Percentiles rank a stretch among this genome's conserved stretches.
Evolutionary conservation across 2,329 filamentous ascomycete genomes (phyloP).

Genomic region (Onygena corvina): DNA sequence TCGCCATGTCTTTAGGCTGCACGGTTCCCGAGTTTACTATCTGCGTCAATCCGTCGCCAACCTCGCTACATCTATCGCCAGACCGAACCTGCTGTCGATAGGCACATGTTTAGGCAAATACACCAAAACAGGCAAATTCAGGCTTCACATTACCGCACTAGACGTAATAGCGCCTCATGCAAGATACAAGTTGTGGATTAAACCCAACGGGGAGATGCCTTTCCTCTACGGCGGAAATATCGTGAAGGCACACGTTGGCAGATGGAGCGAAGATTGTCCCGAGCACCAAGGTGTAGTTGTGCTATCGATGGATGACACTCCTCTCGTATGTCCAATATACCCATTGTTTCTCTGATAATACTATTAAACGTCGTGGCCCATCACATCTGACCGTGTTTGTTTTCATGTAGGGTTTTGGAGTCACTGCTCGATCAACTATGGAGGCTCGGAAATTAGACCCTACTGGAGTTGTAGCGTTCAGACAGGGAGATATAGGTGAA

Average conservation of each 20-base stretch:
- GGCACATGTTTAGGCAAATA: constrained; percentile 83
- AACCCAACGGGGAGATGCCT: constrained; percentile 92
- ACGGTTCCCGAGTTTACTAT: constrained; percentile 80
- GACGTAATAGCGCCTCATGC: constrained; percentile 83
- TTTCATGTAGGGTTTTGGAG: constrained; percentile 62
- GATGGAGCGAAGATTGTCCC: constrained; percentile 83
- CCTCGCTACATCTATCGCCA: constrained; percentile 71
- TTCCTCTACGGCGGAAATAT: constrained; percentile 91
- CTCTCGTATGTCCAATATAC: constrained; percentile 39
- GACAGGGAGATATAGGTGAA: constrained; percentile 89
- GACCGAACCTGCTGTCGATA: constrained; percentile 71
- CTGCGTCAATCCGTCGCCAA: constrained; percentile 82
- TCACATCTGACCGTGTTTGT: neutral
- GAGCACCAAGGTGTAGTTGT: constrained; percentile 89
- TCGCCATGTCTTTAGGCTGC: constrained; percentile 73
- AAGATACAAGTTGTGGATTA: constrained; percentile 94
- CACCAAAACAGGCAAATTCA: constrained; percentile 92
- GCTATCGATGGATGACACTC: constrained; percentile 81
- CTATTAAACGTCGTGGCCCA: neutral
- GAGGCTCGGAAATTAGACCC: constrained; percentile 78
- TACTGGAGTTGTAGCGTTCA: constrained; percentile 76
- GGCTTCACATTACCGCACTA: constrained; percentile 78
- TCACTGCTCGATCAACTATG: constrained; percentile 75
- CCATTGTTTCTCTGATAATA: neutral
- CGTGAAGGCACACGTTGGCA: constrained; percentile 67